These are phyloP conservation scores for Vanderwaltozyma yarrowii DNA, from an alignment of 805 yeast species.

Conservation along the genomic window DNA sequence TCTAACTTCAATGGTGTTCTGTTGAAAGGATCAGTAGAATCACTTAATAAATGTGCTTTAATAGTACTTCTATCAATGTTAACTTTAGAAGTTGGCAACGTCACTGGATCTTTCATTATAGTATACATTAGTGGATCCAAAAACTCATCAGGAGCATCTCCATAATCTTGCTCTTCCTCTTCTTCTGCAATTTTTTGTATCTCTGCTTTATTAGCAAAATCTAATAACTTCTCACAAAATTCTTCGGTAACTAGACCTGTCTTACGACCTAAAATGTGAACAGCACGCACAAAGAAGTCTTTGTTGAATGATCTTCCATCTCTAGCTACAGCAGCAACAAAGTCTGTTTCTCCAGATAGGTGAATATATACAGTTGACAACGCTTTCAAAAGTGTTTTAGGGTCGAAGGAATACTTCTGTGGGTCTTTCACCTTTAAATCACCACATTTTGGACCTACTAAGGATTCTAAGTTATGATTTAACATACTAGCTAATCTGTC, in stretches of 20 bases:
- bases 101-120: constrained; percentile 92
- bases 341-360: constrained; percentile 51
- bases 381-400: constrained; percentile 56
- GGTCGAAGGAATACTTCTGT: constrained; percentile 72
- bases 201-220: constrained; percentile 61
- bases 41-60: constrained; percentile 86
- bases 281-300: constrained; percentile 60
- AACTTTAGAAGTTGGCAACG: constrained; percentile 77
- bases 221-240: constrained; percentile 39
- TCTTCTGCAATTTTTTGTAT: constrained; percentile 50
- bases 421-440: constrained; percentile 81
- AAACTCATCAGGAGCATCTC: constrained; percentile 93
- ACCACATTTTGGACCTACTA: constrained; percentile 92
- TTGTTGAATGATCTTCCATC: constrained; percentile 85
- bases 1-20: constrained; percentile 83
- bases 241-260: constrained; percentile 45
- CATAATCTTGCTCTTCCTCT: constrained; percentile 77
- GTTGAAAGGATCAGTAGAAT: constrained; percentile 95
- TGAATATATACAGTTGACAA: constrained; percentile 70
- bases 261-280: constrained; percentile 45
- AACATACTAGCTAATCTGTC: constrained; percentile 94
- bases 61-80: constrained; percentile 85
- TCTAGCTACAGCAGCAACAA: constrained; percentile 70
- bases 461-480: constrained; percentile 80
- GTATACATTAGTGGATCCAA: constrained; percentile 96